A percentile compares a stretch with the other conserved stretches of the same genome.
These are phyloP conservation scores for Styphnolobium japonicum DNA, from an alignment of 306 rosid genomes.

Conservation along the genomic window DNA sequence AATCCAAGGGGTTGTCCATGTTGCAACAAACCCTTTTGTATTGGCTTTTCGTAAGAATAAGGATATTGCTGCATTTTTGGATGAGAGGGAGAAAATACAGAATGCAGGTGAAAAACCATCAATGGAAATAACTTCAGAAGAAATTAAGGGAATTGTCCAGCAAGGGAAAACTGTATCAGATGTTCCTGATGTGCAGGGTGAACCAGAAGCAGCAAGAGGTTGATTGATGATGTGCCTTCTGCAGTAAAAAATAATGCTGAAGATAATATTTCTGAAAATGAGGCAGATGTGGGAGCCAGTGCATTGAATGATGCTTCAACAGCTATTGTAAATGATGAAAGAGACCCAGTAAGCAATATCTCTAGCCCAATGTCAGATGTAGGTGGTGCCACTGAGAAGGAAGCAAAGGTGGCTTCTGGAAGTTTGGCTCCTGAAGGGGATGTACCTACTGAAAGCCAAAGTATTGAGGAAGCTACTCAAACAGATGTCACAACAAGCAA, in stretches of 20 bases:
- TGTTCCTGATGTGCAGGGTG: constrained; percentile 39
- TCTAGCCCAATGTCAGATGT: constrained; percentile 29
- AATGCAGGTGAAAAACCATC: constrained; percentile 36
- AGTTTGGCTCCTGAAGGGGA: constrained; percentile 38
- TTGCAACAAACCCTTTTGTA: constrained; percentile 84
- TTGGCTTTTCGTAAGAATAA: constrained; percentile 88
- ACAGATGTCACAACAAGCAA: constrained; percentile 37
- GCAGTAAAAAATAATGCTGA: constrained; percentile 30
- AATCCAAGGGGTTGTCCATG: constrained; percentile 53
- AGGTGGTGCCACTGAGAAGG: constrained; percentile 33
- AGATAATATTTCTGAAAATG: constrained; percentile 31
- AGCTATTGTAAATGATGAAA: constrained; percentile 28
- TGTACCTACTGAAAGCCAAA: constrained; percentile 21
- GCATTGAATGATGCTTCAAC: constrained; percentile 35
- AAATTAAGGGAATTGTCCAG: constrained; percentile 38
- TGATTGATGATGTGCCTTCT: constrained; percentile 33
- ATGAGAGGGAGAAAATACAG: constrained; percentile 64
- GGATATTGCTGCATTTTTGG: constrained; percentile 80
- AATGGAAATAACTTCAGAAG: constrained; percentile 37
- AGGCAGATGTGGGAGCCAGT: constrained; percentile 36
- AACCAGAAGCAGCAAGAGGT: constrained; percentile 31
- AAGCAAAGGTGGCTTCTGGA: constrained; percentile 43
- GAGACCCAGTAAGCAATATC: constrained; percentile 20
- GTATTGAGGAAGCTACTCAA: constrained; percentile 37
- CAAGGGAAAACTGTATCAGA: constrained; percentile 35